phyloP scores from a whole-genome alignment of 2,329 filamentous ascomycete genomes.

The Dothideomycetes sp. region DNA sequence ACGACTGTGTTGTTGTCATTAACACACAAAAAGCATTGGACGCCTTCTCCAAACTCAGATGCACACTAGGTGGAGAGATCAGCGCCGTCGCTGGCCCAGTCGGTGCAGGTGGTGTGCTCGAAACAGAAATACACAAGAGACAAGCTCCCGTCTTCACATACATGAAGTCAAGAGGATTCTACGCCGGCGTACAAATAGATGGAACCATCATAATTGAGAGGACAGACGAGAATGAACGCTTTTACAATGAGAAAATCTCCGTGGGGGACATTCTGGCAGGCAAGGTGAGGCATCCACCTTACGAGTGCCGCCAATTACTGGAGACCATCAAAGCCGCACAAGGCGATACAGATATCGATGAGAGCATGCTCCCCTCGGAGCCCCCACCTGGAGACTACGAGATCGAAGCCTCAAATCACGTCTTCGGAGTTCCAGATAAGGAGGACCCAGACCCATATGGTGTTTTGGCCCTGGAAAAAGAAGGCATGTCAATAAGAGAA shows the following conservation, averaged over 20 bases:
- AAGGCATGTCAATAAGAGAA: slow-evolving; percentile 80
- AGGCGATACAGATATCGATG: slow-evolving; percentile 66
- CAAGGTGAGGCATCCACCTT: slow-evolving; percentile 46
- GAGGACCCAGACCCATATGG: slow-evolving; percentile 90
- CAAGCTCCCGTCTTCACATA: slow-evolving; percentile 71
- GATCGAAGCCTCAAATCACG: slow-evolving; percentile 36
- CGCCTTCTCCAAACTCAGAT: slow-evolving; percentile 66
- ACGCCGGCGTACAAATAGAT: slow-evolving; percentile 76
- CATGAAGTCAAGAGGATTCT: slow-evolving; percentile 80
- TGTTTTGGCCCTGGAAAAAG: slow-evolving; percentile 79
- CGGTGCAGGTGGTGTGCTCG: slow-evolving; percentile 58
- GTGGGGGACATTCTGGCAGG: slow-evolving; percentile 53
- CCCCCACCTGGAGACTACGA: slow-evolving; percentile 69
- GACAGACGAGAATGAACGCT: slow-evolving; percentile 76
- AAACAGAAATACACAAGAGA: slow-evolving; percentile 56
- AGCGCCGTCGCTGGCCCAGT: slow-evolving; percentile 68
- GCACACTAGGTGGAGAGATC: slow-evolving; percentile 74
- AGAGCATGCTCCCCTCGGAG: slow-evolving; percentile 53
- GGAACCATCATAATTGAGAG: slow-evolving; percentile 79
- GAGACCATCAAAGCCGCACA: slow-evolving; percentile 84
- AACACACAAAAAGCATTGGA: slow-evolving; percentile 78
- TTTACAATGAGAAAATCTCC: slow-evolving; percentile 59
- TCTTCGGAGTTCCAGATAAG: slow-evolving; percentile 66
- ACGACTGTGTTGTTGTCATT: slow-evolving; percentile 89
- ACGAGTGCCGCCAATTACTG: slow-evolving; percentile 50